Evolutionary conservation across 495 filamentous ascomycete genomes (phyloP).

Genomic region (Thermochaetoides thermophila): DNA sequence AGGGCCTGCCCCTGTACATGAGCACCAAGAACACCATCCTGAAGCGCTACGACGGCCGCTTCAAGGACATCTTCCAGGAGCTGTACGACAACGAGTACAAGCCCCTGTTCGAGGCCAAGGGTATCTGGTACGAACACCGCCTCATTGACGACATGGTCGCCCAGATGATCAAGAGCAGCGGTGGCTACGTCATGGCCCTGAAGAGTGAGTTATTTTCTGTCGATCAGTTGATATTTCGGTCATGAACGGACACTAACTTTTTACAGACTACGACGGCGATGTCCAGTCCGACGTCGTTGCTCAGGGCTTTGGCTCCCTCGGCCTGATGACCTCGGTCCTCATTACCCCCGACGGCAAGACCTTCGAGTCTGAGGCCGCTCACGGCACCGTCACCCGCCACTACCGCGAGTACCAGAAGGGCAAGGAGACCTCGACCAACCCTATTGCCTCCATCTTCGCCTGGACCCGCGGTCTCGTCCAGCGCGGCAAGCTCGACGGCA

Average conservation of each 20-base stretch:
- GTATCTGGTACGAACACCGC: constrained; percentile 98
- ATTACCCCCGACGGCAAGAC: constrained; percentile 90
- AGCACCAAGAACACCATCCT: constrained; percentile 99
- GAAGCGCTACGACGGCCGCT: constrained; percentile 94
- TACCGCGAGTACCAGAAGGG: constrained; percentile 98
- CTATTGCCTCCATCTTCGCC: constrained; percentile 95
- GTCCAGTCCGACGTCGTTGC: constrained; percentile 97
- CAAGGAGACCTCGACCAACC: constrained; percentile 92
- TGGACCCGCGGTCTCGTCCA: constrained; percentile 95
- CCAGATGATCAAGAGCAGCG: constrained; percentile 97
- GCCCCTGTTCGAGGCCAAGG: constrained; percentile 73
- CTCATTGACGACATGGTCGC: constrained; percentile 99
- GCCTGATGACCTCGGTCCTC: constrained; percentile 95
- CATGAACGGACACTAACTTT: background rate
- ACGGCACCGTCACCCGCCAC: constrained; percentile 96
- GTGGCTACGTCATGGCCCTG: constrained; percentile 90
- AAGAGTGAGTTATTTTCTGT: constrained; percentile 53
- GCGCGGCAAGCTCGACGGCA: constrained; percentile 78
- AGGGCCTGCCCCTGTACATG: constrained; percentile 86
- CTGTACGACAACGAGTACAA: constrained; percentile 81
- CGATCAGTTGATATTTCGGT: background rate
- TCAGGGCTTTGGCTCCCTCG: constrained; percentile 94
- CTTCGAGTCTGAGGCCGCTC: constrained; percentile 93
- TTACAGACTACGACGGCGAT: constrained; percentile 87
- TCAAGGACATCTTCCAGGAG: constrained; percentile 99